Percentiles rank a stretch among this genome's conserved stretches.
phyloP scores from a whole-genome alignment of 306 rosid species.

The Casuarina equisetifolia region DNA sequence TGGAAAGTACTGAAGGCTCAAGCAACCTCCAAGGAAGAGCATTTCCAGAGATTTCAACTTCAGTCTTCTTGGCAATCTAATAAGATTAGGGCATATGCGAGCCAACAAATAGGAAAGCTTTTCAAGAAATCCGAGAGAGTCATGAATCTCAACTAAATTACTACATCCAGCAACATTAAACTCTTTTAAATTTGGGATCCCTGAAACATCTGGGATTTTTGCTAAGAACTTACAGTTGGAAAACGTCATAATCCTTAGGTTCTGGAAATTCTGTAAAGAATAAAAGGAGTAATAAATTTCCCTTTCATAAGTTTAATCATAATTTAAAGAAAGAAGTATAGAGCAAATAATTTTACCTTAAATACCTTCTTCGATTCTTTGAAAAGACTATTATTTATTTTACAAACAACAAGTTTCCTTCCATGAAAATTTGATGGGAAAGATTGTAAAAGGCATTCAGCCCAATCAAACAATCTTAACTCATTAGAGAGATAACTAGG shows the following conservation, averaged over 20 bases:
- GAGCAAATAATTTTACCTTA: background rate
- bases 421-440: background rate
- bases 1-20: too few relatives aligned
- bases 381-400: background rate
- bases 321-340: background rate
- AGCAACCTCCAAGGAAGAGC: too few relatives aligned
- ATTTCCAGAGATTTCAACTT: too few relatives aligned
- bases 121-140: conserved; percentile 23
- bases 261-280: background rate
- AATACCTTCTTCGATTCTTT: background rate
- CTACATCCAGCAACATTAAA: conserved; percentile 25
- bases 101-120: conserved; percentile 16
- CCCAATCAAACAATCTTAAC: background rate
- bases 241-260: background rate
- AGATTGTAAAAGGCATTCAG: background rate
- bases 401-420: background rate
- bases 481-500: background rate
- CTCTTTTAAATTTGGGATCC: conserved; percentile 28
- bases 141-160: conserved; percentile 12
- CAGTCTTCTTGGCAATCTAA: too few relatives aligned
- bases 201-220: background rate
- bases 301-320: background rate
- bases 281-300: background rate
- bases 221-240: background rate
- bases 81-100: background rate